These are phyloP conservation scores for Acephala macrosclerotiorum DNA, from an alignment of 2,329 filamentous ascomycete genomes.

Conservation along the genomic window DNA sequence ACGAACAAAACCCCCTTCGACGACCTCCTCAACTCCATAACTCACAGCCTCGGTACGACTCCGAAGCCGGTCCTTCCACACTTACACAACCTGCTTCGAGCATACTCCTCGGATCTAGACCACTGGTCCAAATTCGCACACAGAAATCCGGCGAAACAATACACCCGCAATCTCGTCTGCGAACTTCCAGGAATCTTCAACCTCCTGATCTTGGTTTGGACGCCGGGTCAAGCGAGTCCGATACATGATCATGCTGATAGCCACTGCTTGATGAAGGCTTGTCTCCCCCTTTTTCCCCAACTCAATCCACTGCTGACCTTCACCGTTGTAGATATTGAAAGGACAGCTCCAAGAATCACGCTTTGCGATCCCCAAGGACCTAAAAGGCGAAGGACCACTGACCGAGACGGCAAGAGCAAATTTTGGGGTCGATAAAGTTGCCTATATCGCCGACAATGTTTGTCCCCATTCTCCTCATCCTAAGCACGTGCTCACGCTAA, in stretches of 20 bases:
- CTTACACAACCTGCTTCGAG: slow-evolving; percentile 30
- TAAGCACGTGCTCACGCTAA: neutral
- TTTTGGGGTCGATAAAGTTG: slow-evolving; percentile 76
- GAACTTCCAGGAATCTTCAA: slow-evolving; percentile 77
- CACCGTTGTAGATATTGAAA: slow-evolving; percentile 64
- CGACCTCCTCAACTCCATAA: slow-evolving; percentile 31
- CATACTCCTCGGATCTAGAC: slow-evolving; percentile 32
- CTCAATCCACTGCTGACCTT: too few species aligned
- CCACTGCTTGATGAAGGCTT: slow-evolving; percentile 92
- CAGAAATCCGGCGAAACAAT: slow-evolving; percentile 70
- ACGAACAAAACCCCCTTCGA: slow-evolving; percentile 28
- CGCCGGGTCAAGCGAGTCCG: slow-evolving; percentile 80
- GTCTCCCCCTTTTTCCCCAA: too few species aligned
- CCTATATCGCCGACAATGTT: slow-evolving; percentile 86
- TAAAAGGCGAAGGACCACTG: slow-evolving; percentile 24
- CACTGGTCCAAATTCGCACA: slow-evolving; percentile 80
- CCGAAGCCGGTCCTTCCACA: slow-evolving; percentile 28
- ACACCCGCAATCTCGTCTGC: slow-evolving; percentile 90
- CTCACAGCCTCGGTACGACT: slow-evolving; percentile 25
- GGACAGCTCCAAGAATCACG: slow-evolving; percentile 81
- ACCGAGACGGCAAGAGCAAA: slow-evolving; percentile 57
- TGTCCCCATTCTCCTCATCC: slow-evolving; percentile 6
- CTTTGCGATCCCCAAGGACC: slow-evolving; percentile 62
- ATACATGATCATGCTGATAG: slow-evolving; percentile 91
- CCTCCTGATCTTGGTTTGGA: slow-evolving; percentile 84